Base-by-base conservation (phyloP, 1,139 yeast genomes). In the Candida glucosophila region DNA sequence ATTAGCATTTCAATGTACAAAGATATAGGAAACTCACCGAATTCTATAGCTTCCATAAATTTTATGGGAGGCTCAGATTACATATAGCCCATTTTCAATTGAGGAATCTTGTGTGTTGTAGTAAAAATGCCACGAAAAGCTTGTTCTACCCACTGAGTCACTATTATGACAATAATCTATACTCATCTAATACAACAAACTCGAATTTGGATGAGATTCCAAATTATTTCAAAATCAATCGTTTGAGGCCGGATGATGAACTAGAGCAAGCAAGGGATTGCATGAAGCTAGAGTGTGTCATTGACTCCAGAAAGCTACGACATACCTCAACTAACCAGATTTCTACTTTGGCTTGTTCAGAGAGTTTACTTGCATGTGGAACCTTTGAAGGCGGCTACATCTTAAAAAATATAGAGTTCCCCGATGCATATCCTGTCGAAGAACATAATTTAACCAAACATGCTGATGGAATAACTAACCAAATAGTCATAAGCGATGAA, bases 21-120 rank as follows among this genome's bases (percentile, higher is more conserved):
- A 27, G 36, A 0, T 46, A 35, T 33, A 29, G 35, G n/a, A 27
- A 41, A n/a, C 39, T 39, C 17, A 54, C 63, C 6, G 62, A 48
- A 22, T 58, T 46, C 36, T 67, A 49, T 40, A 41, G 45, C 27
- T 70, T 67, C 36, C 47, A 57, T 18, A 51, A 52, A 25, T 70
- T 65, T 36, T 67, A 52, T 46, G 52, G 66, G 25, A 46, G 46
- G 28, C 55, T 74, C 11, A 61, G 60, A 29, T 67, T 75, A 10
- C 65, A 60, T 35, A 54, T 72, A 10, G 64, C 70, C 15, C 80
- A 74, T 47, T 71, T 72, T 45, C 80, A 73, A 43, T 51, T 73
- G 18, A 49, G 80, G 12, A 68, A 70, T 34, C 49, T 72, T 29
- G 64, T 73, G 4, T 55, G 70, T 17, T 60, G 72, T 23, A 55